phyloP scores from a whole-genome alignment of 208 protist species.

The Acanthamoeba rhysodes region DNA sequence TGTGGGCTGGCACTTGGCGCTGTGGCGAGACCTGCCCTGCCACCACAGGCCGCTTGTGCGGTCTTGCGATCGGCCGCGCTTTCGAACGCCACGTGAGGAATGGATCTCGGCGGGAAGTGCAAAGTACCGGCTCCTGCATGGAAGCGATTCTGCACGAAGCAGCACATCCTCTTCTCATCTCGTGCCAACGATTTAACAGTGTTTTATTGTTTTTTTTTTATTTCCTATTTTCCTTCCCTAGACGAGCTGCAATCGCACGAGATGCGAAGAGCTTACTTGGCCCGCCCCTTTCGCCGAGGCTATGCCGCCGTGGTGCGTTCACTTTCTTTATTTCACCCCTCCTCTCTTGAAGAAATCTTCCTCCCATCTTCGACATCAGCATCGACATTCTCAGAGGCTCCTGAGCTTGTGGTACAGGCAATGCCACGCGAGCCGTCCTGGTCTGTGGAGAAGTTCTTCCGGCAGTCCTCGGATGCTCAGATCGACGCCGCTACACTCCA shows the following conservation, averaged over 20 bases:
- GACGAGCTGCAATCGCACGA: not conserved
- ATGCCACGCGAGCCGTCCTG: conserved; percentile 21
- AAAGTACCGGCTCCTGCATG: not conserved
- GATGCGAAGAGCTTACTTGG: not conserved
- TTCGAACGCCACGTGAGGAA: not conserved
- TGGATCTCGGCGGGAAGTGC: not conserved
- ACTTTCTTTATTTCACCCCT: not conserved
- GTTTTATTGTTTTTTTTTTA: too few species aligned
- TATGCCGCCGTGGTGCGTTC: not conserved
- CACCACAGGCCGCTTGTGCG: not conserved
- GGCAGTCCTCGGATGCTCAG: not conserved
- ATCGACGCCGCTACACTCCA: conserved; percentile 29
- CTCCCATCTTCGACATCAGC: not conserved
- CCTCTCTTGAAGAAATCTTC: not conserved
- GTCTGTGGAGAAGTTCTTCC: conserved; percentile 65
- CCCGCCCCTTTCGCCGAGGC: not conserved
- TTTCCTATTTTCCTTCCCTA: not conserved
- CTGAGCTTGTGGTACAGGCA: not conserved
- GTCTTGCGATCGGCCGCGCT: not conserved
- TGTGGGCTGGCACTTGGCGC: not conserved
- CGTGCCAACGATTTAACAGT: too few species aligned
- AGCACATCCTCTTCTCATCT: too few species aligned
- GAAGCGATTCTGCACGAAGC: not conserved
- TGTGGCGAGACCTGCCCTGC: not conserved
- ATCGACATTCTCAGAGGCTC: not conserved